Base-by-base conservation (phyloP, 1,139 yeast species). In the Taphrina wiesneri region DNA sequence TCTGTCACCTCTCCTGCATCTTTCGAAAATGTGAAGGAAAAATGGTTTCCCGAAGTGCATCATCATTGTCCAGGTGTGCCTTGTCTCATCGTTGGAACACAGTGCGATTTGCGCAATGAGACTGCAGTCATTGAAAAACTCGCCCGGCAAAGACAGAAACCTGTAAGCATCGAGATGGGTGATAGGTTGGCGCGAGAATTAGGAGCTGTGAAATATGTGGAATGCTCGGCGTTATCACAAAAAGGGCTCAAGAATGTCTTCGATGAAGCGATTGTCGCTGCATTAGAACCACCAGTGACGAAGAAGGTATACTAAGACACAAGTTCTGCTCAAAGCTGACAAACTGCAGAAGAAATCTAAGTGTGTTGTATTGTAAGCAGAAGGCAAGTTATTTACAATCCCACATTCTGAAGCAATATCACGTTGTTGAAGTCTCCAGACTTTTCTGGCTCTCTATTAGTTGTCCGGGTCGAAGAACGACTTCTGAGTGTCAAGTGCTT, bases 31-130 rank as follows among this genome's bases (percentile, higher is more conserved):
- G 98, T 93, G 67, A 88, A 90, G 77, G 97, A 92, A 78, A 93
- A 93, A 78, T 93, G 99, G 99, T 87, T 90, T 80, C 98, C 98
- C 39, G 99, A 93, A 78, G 96, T 93, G 69, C 93, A 90, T 75
- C 97, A 92, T 78, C 98, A 93, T 79, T 93, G 97, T 74, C 98
- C 98, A 23, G 96, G 96, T 69, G 97, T 91, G 57, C 97, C 98
- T 36, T 91, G 97, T 74, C 83, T 92, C 73, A 90, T 92, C 75
- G 98, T 92, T 49, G 98, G 98, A 71, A 92, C 98, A 25, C 97
- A 92, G 79, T 86, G 90, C 68, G 99, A 92, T 81, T 82, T 92
- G 75, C 87, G 99, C 76, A 92, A 89, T 73, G 98, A 93, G 76
- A 93, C 92, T 70, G 89, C 90, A 57, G 89, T 92, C 70, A 83